phyloP scores from a whole-genome alignment of 1,284 basidiomycete genomes.

The Clitocybe nebularis region DNA sequence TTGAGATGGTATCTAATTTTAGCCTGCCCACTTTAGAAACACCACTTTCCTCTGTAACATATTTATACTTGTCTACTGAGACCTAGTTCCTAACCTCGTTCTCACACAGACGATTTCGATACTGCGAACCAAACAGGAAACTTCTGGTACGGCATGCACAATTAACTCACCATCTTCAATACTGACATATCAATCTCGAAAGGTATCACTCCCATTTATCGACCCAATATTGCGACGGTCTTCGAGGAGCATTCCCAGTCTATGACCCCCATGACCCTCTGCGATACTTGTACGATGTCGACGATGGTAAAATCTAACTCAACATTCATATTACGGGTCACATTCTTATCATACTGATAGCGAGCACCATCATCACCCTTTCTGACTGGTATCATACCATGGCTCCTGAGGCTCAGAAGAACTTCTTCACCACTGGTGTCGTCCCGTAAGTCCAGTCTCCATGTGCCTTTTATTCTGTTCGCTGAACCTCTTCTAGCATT shows the following conservation, averaged over 20 bases:
- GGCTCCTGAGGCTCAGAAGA: constrained; percentile 30
- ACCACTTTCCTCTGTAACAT: constrained; percentile 5
- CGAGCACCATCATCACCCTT: constrained; percentile 33
- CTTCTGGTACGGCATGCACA: constrained; percentile 28
- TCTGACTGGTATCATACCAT: constrained; percentile 39
- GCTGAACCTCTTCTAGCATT: constrained; percentile 7
- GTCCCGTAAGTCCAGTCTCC: constrained; percentile 21
- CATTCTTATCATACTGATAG: constrained; percentile 11
- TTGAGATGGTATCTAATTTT: not conserved
- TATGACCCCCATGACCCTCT: constrained; percentile 16
- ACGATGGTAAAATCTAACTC: constrained; percentile 32
- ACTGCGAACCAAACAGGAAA: constrained; percentile 24
- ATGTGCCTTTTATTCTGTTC: not conserved
- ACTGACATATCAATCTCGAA: too few species aligned
- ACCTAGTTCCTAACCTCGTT: not conserved
- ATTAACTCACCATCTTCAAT: too few species aligned
- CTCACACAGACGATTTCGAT: constrained; percentile 9
- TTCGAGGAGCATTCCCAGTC: constrained; percentile 30
- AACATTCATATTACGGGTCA: too few species aligned
- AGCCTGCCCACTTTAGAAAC: constrained; percentile 6
- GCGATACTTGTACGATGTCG: constrained; percentile 28
- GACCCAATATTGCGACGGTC: constrained; percentile 43
- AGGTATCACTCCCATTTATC: constrained; percentile 33
- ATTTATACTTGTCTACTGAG: too few species aligned
- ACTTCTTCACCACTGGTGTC: constrained; percentile 35